Evolutionary conservation across 2,329 filamentous ascomycete species (phyloP), one percentile per base, ranked within the genome.

Genomic region (Neopestalotiopsis clavispora): DNA sequence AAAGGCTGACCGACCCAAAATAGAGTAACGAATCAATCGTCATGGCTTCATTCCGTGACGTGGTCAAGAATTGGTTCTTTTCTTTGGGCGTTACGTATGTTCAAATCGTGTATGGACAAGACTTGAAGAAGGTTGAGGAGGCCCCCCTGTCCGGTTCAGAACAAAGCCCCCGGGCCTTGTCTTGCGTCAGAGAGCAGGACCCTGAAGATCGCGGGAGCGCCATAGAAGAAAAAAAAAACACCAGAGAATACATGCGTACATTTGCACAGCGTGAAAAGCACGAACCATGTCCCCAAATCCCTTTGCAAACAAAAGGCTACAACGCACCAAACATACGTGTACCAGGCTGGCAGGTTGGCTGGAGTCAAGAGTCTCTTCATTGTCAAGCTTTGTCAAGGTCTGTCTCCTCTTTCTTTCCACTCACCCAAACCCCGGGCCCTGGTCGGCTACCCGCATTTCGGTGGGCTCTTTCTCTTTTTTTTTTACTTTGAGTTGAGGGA

Each of bases 121-220:
- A 38, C 34, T 38, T 38, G 6, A 38, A 38, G 34, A 7, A 38
- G 23, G 23, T 38, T 38, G 34, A 10, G 10, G 23, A 10, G 34
- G 34, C 10, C 34, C 34, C 34, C 34, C 34, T 38, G 34, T 38
- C 34, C 34, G 6, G 34, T 38, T 28, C 23, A 28, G 23, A 28
- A 28, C 34, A 38, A 38, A 38, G 10, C 34, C 59, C 30, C 32
- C 14, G 59, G n/a, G 10, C 32, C 59, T 10, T 17, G 30, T 14
- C 6, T 34, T 30, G 28, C 30, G 61, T 34, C 34, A n/a, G 34
- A 10, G 38, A 49, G 34, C 38, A 64, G 40, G 61, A 64, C 61
- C 61, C 61, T 64, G 61, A 64, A 64, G 61, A 64, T 64, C 61
- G 13, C 59, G 38, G 34, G 38, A 20, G 40, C 38, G 23, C 34